Conservation (phyloP, 2,329 filamentous ascomycete genomes). For the Aspergillus fischeri region DNA sequence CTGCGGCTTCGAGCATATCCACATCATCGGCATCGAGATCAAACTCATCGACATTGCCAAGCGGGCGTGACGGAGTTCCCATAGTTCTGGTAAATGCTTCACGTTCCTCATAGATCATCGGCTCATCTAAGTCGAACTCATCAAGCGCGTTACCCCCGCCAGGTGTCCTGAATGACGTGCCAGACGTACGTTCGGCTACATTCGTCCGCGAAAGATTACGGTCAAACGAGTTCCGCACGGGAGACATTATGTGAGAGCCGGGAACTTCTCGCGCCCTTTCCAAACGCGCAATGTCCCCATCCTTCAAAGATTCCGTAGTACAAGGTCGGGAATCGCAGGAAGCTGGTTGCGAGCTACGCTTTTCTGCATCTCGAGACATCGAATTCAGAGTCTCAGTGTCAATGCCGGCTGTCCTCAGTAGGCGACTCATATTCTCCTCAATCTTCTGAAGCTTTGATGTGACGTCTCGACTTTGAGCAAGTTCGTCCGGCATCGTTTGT, state of each 20-base stretch:
- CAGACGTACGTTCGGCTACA: not conserved
- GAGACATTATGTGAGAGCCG: not conserved
- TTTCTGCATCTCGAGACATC: not conserved
- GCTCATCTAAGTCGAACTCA: slow-evolving; percentile 18
- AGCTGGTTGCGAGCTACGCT: not conserved
- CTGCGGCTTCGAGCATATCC: slow-evolving; percentile 43
- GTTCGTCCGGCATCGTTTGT: slow-evolving; percentile 27
- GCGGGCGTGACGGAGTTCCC: slow-evolving; percentile 31
- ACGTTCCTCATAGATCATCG: slow-evolving; percentile 21
- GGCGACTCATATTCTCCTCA: slow-evolving; percentile 29
- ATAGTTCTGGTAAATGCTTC: slow-evolving; percentile 37
- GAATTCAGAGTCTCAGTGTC: slow-evolving; percentile 14
- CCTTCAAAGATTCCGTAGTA: not conserved
- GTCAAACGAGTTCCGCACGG: not conserved
- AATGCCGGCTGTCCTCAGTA: slow-evolving; percentile 30
- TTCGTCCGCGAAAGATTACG: not conserved
- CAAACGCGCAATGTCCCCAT: not conserved
- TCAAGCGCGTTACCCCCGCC: slow-evolving; percentile 2
- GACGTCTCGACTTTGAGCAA: slow-evolving; percentile 31
- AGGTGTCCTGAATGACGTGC: slow-evolving; percentile 1
- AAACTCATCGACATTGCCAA: slow-evolving; percentile 35
- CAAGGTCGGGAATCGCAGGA: not conserved
- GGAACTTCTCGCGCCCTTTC: not conserved
- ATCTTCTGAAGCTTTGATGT: slow-evolving; percentile 31
- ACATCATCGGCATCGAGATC: slow-evolving; percentile 42